Evolutionary conservation across 148 eudicot species (phyloP), one percentile per base, ranked within the genome.

Genomic region (Simmondsia chinensis): DNA sequence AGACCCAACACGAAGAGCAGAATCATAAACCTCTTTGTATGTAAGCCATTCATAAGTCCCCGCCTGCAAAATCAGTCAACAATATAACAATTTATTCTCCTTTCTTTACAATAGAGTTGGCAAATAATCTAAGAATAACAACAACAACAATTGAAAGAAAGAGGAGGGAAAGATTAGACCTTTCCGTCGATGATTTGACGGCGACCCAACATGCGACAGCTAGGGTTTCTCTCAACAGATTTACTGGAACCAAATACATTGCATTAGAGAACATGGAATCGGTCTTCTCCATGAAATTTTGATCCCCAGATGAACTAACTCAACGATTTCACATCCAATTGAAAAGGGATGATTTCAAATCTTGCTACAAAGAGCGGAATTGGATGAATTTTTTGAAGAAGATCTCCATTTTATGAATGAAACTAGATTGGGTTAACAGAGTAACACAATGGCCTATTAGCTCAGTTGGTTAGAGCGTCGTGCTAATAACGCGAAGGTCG

Each of bases 401-500:
- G n/a, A n/a, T n/a, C n/a, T n/a, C n/a, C n/a, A n/a, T n/a, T n/a
- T n/a, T n/a, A n/a, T n/a, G n/a, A n/a, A n/a, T n/a, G n/a, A n/a
- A n/a, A n/a, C n/a, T n/a, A n/a, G n/a, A n/a, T n/a, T n/a, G n/a
- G n/a, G n/a, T n/a, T n/a, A n/a, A n/a, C n/a, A n/a, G n/a, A n/a
- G n/a, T n/a, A n/a, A n/a, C n/a, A n/a, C n/a, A 8, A 0, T 11
- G 75, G 76, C 71, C 76, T 8, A 71, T 72, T 76, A 72, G 72
- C 72, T 72, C 79, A 76, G 70, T 26, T 77, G 85, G 80, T 78
- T 73, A 77, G 77, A 70, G 72, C 72, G 74, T 73, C 73, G 68
- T 71, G 94, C 94, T 83, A 83, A 83, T 83, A 79, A 76, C 79
- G 80, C 83, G 87, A 76, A 79, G 80, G 87, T 83, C 69, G 71